phyloP scores from a whole-genome alignment of 2,329 filamentous ascomycete species.

The Apiospora rasikravindrae region DNA sequence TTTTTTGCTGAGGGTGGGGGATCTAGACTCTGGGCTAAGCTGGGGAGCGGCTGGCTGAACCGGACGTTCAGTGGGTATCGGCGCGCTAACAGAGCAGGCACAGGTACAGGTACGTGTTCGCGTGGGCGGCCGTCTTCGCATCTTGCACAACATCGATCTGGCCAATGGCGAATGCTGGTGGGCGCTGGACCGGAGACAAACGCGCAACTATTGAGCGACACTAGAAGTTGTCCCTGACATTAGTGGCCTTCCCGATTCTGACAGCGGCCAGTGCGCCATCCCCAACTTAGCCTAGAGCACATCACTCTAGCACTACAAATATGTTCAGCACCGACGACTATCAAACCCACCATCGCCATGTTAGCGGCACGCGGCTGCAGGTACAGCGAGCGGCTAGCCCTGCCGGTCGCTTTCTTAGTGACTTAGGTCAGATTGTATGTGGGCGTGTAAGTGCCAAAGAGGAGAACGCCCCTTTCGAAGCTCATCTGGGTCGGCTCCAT shows the following conservation, averaged over 20 bases:
- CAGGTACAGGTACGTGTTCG: background rate
- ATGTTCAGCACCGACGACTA: background rate
- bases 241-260: constrained; percentile 24
- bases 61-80: background rate
- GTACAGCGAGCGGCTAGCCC: constrained; percentile 3
- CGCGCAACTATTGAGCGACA: constrained; percentile 3
- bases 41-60: constrained; percentile 6
- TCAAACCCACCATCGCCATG: background rate
- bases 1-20: background rate
- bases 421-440: background rate
- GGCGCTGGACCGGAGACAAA: background rate
- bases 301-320: background rate
- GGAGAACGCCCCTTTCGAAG: background rate
- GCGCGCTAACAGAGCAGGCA: background rate
- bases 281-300: background rate
- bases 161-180: background rate
- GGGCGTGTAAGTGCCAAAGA: background rate
- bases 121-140: background rate
- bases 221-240: constrained; percentile 4
- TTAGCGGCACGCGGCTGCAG: constrained; percentile 2
- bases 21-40: background rate
- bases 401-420: background rate
- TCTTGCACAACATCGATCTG: background rate
- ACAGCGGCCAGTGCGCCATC: constrained; percentile 13
- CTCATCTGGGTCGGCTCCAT: background rate